Percentiles rank a stretch among this genome's conserved stretches.
Conservation (phyloP, 495 filamentous ascomycete genomes). For the Lasiosphaeria miniovina region DNA sequence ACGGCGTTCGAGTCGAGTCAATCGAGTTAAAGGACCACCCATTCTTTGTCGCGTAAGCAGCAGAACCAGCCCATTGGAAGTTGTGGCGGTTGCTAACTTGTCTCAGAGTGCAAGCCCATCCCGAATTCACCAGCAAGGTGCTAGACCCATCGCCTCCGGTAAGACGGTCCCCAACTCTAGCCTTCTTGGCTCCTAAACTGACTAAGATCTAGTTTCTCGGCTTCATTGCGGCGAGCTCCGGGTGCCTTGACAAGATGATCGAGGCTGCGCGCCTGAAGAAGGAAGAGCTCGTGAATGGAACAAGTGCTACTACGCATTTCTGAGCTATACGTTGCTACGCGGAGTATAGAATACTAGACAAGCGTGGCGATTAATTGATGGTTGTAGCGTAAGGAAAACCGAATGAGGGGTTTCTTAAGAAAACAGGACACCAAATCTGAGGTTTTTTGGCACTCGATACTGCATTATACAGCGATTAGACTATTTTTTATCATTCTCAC, state of each 20-base stretch:
- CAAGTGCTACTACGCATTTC: neutral
- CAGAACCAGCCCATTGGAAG: neutral
- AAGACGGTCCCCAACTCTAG: no score
- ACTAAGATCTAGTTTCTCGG: constrained; percentile 58
- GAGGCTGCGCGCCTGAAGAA: neutral
- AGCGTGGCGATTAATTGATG: no score
- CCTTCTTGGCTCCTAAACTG: no score
- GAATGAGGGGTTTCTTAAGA: no score
- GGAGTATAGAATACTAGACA: no score
- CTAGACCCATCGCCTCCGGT: constrained; percentile 61
- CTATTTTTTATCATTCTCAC: no score
- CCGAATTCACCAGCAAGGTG: constrained; percentile 20
- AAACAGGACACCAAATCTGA: no score
- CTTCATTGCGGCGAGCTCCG: constrained; percentile 74
- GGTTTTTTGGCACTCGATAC: no score
- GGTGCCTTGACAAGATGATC: constrained; percentile 48
- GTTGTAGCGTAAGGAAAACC: no score
- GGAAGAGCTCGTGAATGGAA: neutral
- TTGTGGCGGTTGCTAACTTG: neutral
- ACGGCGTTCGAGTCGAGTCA: constrained; percentile 83
- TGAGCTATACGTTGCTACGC: neutral
- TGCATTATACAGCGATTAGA: no score
- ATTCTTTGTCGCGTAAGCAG: constrained; percentile 64
- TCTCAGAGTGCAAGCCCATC: constrained; percentile 21
- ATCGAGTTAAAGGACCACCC: constrained; percentile 85